Percentiles rank a stretch among this genome's conserved stretches.
Conservation (phyloP, 1,284 basidiomycete species). For the Laetiporus sulphureus region DNA sequence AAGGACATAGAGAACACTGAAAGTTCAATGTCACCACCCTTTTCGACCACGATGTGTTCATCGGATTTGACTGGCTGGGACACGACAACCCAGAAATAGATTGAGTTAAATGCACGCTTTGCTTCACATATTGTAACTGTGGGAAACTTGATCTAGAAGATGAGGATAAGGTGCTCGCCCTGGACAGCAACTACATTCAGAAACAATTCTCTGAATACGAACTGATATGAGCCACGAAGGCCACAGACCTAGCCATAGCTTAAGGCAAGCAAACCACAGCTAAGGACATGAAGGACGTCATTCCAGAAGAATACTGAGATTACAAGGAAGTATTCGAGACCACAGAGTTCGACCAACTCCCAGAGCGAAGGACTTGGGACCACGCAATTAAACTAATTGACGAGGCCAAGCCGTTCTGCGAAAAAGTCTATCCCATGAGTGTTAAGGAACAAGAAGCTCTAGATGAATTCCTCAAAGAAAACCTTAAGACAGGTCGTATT, state of each 20-base stretch:
- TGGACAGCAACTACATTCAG: neutral
- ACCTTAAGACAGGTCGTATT: conserved; percentile 19
- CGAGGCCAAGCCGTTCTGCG: conserved; percentile 5
- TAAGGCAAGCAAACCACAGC: neutral
- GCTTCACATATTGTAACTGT: conserved; percentile 2
- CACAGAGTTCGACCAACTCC: conserved; percentile 8
- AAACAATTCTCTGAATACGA: neutral
- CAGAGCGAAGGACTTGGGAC: conserved; percentile 10
- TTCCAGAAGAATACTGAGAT: conserved; percentile 11
- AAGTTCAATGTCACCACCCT: no score
- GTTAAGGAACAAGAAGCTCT: conserved; percentile 18
- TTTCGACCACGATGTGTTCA: no score
- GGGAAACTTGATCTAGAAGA: neutral
- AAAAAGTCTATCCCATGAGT: conserved; percentile 21
- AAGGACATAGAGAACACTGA: no score
- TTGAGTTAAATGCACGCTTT: conserved; percentile 1
- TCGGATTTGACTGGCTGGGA: conserved; percentile 7
- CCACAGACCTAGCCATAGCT: conserved; percentile 4
- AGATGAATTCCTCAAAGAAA: conserved; percentile 25
- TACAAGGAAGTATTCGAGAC: conserved; percentile 12
- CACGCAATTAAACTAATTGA: conserved; percentile 15
- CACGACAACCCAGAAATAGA: conserved; percentile 7
- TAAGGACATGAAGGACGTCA: conserved; percentile 7
- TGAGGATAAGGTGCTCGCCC: conserved; percentile 1
- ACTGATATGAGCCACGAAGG: neutral